Evolutionary conservation across 176 grass and related monocot genomes (phyloP).

Genomic region (Avena atlantica): DNA sequence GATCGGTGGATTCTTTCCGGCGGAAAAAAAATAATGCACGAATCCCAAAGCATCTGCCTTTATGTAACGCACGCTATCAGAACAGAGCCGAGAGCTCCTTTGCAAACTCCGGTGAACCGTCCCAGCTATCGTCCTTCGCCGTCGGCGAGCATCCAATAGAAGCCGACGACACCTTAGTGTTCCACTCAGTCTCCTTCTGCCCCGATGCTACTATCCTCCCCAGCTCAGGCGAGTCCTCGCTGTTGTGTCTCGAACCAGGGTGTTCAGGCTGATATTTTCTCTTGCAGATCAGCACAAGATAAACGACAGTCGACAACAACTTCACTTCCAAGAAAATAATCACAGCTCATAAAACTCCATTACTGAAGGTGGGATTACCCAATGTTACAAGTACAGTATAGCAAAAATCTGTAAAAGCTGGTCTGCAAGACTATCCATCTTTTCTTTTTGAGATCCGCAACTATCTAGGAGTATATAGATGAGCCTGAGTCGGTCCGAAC

Average conservation of each 20-base stretch:
- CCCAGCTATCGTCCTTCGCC: too few species aligned
- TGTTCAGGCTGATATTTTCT: too few species aligned
- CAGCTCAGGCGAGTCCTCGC: too few species aligned
- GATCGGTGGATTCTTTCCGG: neutral
- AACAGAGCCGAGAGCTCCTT: too few species aligned
- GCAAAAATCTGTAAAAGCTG: neutral
- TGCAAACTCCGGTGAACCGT: too few species aligned
- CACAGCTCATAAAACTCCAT: neutral
- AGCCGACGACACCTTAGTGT: too few species aligned
- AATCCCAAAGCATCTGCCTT: too few species aligned
- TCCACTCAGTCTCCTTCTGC: too few species aligned
- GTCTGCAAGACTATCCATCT: neutral
- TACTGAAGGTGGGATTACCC: neutral
- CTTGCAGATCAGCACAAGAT: neutral
- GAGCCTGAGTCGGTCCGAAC: neutral
- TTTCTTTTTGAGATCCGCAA: neutral
- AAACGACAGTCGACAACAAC: neutral
- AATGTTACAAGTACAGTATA: neutral
- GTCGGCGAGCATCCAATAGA: too few species aligned
- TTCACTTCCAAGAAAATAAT: neutral
- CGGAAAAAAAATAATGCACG: neutral
- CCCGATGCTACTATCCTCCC: too few species aligned
- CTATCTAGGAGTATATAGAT: neutral
- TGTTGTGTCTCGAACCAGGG: too few species aligned
- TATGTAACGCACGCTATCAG: too few species aligned